Conservation (phyloP, 768 basidiomycete genomes). For the Mycena rosella region DNA sequence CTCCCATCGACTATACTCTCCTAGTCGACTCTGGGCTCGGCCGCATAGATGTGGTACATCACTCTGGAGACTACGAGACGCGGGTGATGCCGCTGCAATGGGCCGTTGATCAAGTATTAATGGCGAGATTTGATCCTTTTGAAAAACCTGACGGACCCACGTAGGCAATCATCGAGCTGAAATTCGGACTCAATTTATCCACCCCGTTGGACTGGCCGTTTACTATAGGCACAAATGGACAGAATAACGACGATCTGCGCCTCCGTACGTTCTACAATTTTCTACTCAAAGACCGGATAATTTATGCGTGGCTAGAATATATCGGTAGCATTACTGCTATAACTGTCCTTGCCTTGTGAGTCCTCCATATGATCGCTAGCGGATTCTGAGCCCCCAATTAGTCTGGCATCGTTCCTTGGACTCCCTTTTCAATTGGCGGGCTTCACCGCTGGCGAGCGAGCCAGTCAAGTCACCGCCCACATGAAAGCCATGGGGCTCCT, state of each 20-base stretch:
- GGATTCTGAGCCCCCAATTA: conserved; percentile 39
- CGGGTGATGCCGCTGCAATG: conserved; percentile 81
- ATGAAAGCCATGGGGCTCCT: conserved; percentile 86
- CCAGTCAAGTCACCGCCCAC: conserved; percentile 73
- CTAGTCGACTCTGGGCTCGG: conserved; percentile 73
- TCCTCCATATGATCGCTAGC: conserved; percentile 62
- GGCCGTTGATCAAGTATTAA: conserved; percentile 76
- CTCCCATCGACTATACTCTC: conserved; percentile 75
- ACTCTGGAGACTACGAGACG: conserved; percentile 77
- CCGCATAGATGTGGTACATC: conserved; percentile 75
- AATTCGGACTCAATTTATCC: conserved; percentile 65
- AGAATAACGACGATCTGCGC: conserved; percentile 63
- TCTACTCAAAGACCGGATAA: conserved; percentile 50
- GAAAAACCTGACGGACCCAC: conserved; percentile 73
- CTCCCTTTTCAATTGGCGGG: conserved; percentile 86
- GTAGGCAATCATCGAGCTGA: conserved; percentile 79
- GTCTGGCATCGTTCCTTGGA: conserved; percentile 79
- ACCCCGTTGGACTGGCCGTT: conserved; percentile 82
- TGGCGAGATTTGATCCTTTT: conserved; percentile 58
- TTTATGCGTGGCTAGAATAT: conserved; percentile 64
- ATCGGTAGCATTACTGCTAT: conserved; percentile 75
- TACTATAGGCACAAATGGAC: conserved; percentile 76
- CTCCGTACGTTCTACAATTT: conserved; percentile 63
- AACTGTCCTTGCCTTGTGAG: conserved; percentile 75
- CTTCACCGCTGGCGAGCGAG: conserved; percentile 74